These are phyloP conservation scores for Ceratocystis cubensis DNA, from an alignment of 2,329 filamentous ascomycete species.

Conservation along the genomic window DNA sequence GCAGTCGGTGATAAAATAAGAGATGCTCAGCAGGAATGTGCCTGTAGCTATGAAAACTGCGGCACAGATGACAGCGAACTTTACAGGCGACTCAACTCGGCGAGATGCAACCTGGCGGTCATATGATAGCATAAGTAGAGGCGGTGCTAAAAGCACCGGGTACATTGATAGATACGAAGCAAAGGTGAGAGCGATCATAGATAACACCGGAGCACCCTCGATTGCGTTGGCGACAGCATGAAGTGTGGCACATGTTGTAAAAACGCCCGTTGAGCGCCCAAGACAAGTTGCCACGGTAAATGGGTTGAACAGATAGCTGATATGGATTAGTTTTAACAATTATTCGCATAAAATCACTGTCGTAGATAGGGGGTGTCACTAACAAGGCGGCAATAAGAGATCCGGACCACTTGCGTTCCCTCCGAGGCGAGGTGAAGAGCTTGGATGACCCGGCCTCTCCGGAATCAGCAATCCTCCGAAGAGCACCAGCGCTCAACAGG, in stretches of 20 bases:
- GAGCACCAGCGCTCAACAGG: slow-evolving; percentile 65
- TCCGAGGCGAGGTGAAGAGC: slow-evolving; percentile 63
- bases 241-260: slow-evolving; percentile 79
- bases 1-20: slow-evolving; percentile 56
- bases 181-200: slow-evolving; percentile 74
- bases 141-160: slow-evolving; percentile 72
- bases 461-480: slow-evolving; percentile 68
- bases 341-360: background rate
- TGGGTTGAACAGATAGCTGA: slow-evolving; percentile 82
- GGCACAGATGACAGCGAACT: slow-evolving; percentile 45
- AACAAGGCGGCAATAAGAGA: slow-evolving; percentile 68
- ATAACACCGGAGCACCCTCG: slow-evolving; percentile 55
- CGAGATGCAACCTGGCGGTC: slow-evolving; percentile 42
- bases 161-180: slow-evolving; percentile 89
- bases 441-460: slow-evolving; percentile 63
- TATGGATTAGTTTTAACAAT: slow-evolving; percentile 14
- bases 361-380: slow-evolving; percentile 24
- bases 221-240: slow-evolving; percentile 73
- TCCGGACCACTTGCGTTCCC: slow-evolving; percentile 60
- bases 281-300: slow-evolving; percentile 87
- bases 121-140: slow-evolving; percentile 67
- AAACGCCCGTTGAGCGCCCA: slow-evolving; percentile 74
- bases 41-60: slow-evolving; percentile 42
- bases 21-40: slow-evolving; percentile 55
- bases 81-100: slow-evolving; percentile 28